Percentiles rank a stretch among this genome's conserved stretches.
Conservation (phyloP, 2,329 filamentous ascomycete species). For the Claviceps sp. region DNA sequence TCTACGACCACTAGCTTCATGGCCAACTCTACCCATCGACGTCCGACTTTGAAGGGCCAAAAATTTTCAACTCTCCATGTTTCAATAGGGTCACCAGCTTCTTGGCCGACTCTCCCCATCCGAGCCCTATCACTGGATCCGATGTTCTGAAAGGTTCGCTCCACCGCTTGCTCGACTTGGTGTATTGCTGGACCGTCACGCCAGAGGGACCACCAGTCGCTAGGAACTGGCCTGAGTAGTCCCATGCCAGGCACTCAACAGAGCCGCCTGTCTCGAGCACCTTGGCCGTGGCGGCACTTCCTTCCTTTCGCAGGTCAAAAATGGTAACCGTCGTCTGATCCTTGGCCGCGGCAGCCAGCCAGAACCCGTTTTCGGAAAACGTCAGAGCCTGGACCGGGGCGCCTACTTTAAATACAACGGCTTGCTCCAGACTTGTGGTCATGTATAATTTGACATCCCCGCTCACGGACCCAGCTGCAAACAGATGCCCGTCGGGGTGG, state of each 20-base stretch:
- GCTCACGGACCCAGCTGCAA: constrained; percentile 68
- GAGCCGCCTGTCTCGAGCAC: constrained; percentile 71
- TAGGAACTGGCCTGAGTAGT: constrained; percentile 90
- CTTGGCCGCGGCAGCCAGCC: constrained; percentile 74
- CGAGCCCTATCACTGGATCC: constrained; percentile 56
- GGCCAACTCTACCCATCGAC: constrained; percentile 66
- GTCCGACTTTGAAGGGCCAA: constrained; percentile 22
- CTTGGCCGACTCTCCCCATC: constrained; percentile 66
- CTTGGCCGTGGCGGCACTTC: constrained; percentile 68
- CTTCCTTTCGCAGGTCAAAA: constrained; percentile 86
- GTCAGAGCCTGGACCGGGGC: constrained; percentile 61
- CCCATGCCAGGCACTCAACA: constrained; percentile 72
- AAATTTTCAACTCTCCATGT: constrained; percentile 53
- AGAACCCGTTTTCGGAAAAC: constrained; percentile 96
- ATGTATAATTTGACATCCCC: constrained; percentile 84
- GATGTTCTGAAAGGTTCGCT: constrained; percentile 70
- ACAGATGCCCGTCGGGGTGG: constrained; percentile 91
- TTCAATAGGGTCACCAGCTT: constrained; percentile 61
- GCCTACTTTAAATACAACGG: constrained; percentile 58
- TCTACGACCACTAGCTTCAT: constrained; percentile 46
- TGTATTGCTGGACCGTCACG: constrained; percentile 78
- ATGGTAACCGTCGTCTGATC: constrained; percentile 68
- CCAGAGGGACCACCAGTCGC: constrained; percentile 69
- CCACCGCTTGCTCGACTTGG: constrained; percentile 80
- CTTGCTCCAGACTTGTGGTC: constrained; percentile 63